A percentile compares a stretch with the other conserved stretches of the same genome.
Conservation (phyloP, 2,329 filamentous ascomycete species). For the Cryphonectria nitschkei region DNA sequence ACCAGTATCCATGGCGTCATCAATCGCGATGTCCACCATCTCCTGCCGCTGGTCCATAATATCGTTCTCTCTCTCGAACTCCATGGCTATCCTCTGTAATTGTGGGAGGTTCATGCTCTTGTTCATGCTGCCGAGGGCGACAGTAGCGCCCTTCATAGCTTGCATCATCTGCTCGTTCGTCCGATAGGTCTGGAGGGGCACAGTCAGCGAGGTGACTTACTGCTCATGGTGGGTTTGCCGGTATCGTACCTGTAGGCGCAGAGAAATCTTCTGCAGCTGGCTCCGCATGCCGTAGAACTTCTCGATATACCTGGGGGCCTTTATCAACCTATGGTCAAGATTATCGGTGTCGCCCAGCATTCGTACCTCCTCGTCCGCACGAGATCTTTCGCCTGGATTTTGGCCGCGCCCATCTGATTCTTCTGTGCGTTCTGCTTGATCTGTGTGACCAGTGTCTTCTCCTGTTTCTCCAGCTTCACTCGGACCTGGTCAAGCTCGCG, state of each 20-base stretch:
- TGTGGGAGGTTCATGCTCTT: conserved; percentile 95
- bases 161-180: conserved; percentile 99
- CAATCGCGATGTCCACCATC: conserved; percentile 99
- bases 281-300: conserved; percentile 99
- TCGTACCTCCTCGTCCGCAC: conserved; percentile 81
- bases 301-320: conserved; percentile 74
- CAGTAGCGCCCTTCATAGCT: conserved; percentile 97
- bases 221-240: conserved; percentile 1
- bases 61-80: conserved; percentile 98
- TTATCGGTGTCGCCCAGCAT: not conserved
- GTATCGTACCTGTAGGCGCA: conserved; percentile 79
- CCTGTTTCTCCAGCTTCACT: conserved; percentile 95
- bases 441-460: conserved; percentile 93
- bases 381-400: conserved; percentile 97
- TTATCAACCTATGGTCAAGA: not conserved
- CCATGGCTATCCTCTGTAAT: conserved; percentile 95
- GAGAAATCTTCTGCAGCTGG: conserved; percentile 91
- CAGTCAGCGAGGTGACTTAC: not conserved
- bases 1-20: conserved; percentile 88
- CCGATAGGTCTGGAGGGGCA: conserved; percentile 73
- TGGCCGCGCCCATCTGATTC: conserved; percentile 96
- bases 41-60: conserved; percentile 99
- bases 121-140: conserved; percentile 95
- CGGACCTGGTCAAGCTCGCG: conserved; percentile 93
- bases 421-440: conserved; percentile 99